Base-by-base conservation (phyloP, 2,329 filamentous ascomycete genomes). In the Thelonectria rubi region DNA sequence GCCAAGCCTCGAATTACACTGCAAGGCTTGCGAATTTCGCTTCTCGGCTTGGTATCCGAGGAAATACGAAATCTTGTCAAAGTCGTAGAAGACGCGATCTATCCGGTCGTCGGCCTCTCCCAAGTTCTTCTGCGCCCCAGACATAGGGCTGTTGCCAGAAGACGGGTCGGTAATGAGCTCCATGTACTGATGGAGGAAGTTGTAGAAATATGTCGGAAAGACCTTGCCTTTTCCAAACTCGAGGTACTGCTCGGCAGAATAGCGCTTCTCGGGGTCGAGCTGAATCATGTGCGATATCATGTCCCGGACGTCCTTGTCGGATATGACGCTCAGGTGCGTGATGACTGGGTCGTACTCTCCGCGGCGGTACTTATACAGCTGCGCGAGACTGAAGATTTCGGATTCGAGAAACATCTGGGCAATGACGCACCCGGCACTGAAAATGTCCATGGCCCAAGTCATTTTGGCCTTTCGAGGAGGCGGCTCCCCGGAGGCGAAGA, bases 371-470 rank as follows among this genome's bases (percentile, higher is more conserved):
- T 94, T 94, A 81, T 94, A 98, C 55, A 99, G 86, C 76, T 98
- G 94, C 70, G 93, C 97, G 11, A 99, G 84, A n/a, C 89, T 97
- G 78, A 99, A 98, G n/a, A 98, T 94, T 9, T 96, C 94, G 0
- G 93, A 86, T 78, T 99, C 95, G 6, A 98, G 86, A 69, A 99
- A 97, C 39, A 99, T 84, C 76, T 99, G 95, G 1, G 95, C 95
- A 71, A 99, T 97, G 40, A 98, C 94, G 75, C 96, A 99, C 8
- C 95, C 95, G 20, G 91, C 91, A 76, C 95, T 98, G 80, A 99
- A 99, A 37, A 99, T 90, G 75, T 99, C 95, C 96, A 99, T 99
- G 39, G 95, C 94, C 94, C 94, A 97, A 5, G 84, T 88, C 72
- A 88, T 78, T 79, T 87, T 81, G 75, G 86, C 76, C 57, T 81